Evolutionary conservation across 805 yeast genomes (phyloP).

Genomic region (Monosporozyma yasuniensis): DNA sequence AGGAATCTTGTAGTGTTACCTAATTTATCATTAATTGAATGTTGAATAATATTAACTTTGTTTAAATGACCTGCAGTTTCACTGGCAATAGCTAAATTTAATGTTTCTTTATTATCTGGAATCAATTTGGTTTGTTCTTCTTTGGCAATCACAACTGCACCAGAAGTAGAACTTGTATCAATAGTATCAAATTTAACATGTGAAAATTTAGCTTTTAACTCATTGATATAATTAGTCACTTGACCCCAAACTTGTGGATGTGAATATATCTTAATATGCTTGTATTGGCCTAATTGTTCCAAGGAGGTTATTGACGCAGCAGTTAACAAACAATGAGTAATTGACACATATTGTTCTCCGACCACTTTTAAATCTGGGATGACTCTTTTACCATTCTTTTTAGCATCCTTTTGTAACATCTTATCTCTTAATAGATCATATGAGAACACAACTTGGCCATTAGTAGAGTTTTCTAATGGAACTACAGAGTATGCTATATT

Average conservation of each 20-base stretch:
- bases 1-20: constrained; percentile 84
- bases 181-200: constrained; percentile 35
- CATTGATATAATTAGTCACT: constrained; percentile 47
- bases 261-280: constrained; percentile 59
- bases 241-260: constrained; percentile 99
- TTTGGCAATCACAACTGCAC: constrained; percentile 64
- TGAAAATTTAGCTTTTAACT: constrained; percentile 27
- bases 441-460: constrained; percentile 85
- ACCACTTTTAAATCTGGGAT: constrained; percentile 43
- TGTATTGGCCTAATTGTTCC: constrained; percentile 7
- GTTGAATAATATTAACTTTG: constrained; percentile 43
- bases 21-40: constrained; percentile 58
- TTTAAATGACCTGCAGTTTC: constrained; percentile 54
- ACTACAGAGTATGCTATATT: constrained; percentile 63
- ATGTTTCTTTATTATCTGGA: constrained; percentile 26
- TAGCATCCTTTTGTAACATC: constrained; percentile 20
- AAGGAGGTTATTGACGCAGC: constrained; percentile 31
- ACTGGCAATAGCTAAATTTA: constrained; percentile 67
- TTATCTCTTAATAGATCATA: constrained; percentile 73
- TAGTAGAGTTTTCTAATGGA: constrained; percentile 90
- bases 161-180: constrained; percentile 74
- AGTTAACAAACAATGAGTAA: constrained; percentile 61
- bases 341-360: constrained; percentile 74
- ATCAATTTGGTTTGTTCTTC: constrained; percentile 9
- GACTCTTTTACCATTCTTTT: constrained; percentile 9